Evolutionary conservation across 2,329 filamentous ascomycete genomes (phyloP).

Genomic region (Phialemoniopsis sp.): DNA sequence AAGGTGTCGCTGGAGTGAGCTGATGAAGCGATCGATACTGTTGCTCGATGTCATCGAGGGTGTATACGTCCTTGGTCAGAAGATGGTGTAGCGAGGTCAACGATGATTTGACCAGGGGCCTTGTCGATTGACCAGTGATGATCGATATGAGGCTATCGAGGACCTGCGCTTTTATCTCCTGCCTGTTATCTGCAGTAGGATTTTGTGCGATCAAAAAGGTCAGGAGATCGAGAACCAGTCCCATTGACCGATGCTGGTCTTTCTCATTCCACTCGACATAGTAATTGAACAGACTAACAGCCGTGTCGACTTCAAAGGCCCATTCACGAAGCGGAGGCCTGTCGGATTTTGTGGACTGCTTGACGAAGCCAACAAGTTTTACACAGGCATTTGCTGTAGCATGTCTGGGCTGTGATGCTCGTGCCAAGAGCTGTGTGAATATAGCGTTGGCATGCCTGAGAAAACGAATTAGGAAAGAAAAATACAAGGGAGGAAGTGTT

Average conservation of each 20-base stretch:
- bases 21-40: slow-evolving; percentile 26
- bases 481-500: background rate
- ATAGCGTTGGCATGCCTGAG: slow-evolving; percentile 16
- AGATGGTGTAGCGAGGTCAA: slow-evolving; percentile 65
- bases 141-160: slow-evolving; percentile 52
- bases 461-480: background rate
- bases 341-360: slow-evolving; percentile 50
- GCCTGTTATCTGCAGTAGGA: slow-evolving; percentile 31
- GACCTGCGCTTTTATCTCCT: slow-evolving; percentile 37
- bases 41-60: slow-evolving; percentile 36
- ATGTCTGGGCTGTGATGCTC: slow-evolving; percentile 48
- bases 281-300: slow-evolving; percentile 51
- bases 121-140: slow-evolving; percentile 55
- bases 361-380: slow-evolving; percentile 59
- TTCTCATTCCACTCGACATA: slow-evolving; percentile 66
- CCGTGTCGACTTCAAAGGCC: slow-evolving; percentile 46
- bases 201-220: slow-evolving; percentile 46
- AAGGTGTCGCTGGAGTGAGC: slow-evolving; percentile 17
- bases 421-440: slow-evolving; percentile 42
- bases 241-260: slow-evolving; percentile 61
- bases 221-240: slow-evolving; percentile 56
- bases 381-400: slow-evolving; percentile 54
- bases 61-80: slow-evolving; percentile 55
- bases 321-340: slow-evolving; percentile 37
- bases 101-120: slow-evolving; percentile 64